A percentile compares a stretch with the other conserved stretches of the same genome.
phyloP scores from a whole-genome alignment of 352 stramenopile genomes.

The Phytophthora pluvialis region DNA sequence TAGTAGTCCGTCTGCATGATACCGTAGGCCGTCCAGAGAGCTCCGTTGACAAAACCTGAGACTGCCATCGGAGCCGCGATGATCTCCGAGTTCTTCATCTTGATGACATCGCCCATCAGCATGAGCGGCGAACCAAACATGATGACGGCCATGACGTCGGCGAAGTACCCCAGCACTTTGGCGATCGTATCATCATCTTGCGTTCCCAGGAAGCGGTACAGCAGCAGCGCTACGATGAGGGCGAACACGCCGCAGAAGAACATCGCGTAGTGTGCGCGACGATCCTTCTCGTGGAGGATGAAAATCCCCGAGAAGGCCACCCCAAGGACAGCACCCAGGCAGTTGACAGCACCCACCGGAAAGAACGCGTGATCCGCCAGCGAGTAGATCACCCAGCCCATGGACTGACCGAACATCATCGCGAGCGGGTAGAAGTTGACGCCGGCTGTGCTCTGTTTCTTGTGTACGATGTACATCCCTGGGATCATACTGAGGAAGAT shows the following conservation, averaged over 20 bases:
- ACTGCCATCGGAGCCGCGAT: constrained; percentile 35
- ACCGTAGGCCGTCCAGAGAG: constrained; percentile 34
- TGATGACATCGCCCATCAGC: constrained; percentile 31
- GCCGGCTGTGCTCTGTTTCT: constrained; percentile 20
- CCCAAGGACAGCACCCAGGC: constrained; percentile 29
- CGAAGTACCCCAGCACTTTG: constrained; percentile 35
- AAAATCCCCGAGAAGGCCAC: constrained; percentile 29
- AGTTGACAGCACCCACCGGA: constrained; percentile 36
- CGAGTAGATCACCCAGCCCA: constrained; percentile 39
- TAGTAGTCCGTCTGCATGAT: constrained; percentile 40
- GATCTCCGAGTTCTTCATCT: constrained; percentile 35
- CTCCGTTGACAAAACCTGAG: constrained; percentile 34
- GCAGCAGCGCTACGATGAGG: constrained; percentile 26
- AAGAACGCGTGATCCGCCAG: constrained; percentile 29
- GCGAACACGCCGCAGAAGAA: constrained; percentile 28
- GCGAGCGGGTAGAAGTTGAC: constrained; percentile 40
- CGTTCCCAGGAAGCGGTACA: constrained; percentile 30
- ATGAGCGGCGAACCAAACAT: constrained; percentile 40
- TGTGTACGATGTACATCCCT: constrained; percentile 28
- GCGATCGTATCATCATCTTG: constrained; percentile 26
- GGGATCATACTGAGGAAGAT: constrained; percentile 46
- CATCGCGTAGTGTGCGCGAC: constrained; percentile 14
- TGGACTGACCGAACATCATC: constrained; percentile 39
- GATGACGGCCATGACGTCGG: constrained; percentile 29
- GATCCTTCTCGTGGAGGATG: constrained; percentile 38